Evolutionary conservation across 352 stramenopile species (phyloP), one percentile per base, ranked within the genome.

Genomic region (Phytophthora hibernalis): DNA sequence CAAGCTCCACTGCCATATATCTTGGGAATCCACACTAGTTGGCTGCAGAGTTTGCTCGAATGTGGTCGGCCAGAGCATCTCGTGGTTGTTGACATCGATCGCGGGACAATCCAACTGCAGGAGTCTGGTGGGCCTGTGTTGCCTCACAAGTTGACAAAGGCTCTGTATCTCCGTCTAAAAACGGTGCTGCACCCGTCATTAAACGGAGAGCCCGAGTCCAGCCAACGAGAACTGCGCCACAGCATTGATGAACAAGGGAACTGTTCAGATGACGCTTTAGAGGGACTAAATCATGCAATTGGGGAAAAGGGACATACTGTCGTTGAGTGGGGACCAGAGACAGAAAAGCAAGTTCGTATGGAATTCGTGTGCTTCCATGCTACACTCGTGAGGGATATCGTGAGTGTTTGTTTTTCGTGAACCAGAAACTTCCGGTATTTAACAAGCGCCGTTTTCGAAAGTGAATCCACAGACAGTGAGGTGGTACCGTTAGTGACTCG

Each of bases 391-490:
- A 83, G 79, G 66, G 87, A 21, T 96, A 96, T 43, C 87, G 85
- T 18, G 87, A 93, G 37, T 95, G 87, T n/a, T 47, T 95, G 20
- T 92, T 95, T 47, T 95, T 93, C 44, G 87, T 95, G 20, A 93
- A 95, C 51, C 85, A 92, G 42, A 89, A 90, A 48, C 75, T 95
- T 9, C 85, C 87, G 3, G 87, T 95, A n/a, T 95, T 95, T 62
- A 93, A 95, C 76, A 93, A 95, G 59, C 83, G 85, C 2, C 74
- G 87, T 1, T 63, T 87, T 93, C 40, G 65, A 87, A 11, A 91
- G 68, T 18, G 77, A 83, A 54, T 72, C 74, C 0, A 67, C 56
- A 15, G 83, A 92, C 47, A 89, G 55, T 52, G 83, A 95, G 30
- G 77, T 88, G 5, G 74, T 78, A 16, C 85, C 87, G 20, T 83